Evolutionary conservation across 768 basidiomycete genomes (phyloP).

Genomic region (Strobilomyces dryophilus): DNA sequence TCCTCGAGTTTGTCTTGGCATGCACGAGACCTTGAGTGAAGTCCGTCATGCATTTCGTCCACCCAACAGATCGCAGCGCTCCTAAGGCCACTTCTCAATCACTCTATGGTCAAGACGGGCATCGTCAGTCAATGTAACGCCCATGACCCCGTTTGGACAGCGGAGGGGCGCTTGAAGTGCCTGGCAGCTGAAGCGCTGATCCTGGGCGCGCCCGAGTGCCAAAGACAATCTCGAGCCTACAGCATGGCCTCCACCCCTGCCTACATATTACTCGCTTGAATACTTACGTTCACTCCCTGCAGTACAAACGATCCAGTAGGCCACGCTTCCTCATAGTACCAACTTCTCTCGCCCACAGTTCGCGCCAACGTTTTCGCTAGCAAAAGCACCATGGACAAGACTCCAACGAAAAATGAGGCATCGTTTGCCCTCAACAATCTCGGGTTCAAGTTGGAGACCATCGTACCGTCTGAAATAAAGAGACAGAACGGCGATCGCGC

Average conservation of each 20-base stretch:
- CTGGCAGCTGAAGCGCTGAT: background rate
- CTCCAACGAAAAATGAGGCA: background rate
- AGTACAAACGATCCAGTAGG: background rate
- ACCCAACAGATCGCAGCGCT: too few species aligned
- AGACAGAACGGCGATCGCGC: background rate
- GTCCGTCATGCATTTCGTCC: too few species aligned
- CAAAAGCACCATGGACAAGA: conserved; percentile 2
- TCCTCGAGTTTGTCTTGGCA: too few species aligned
- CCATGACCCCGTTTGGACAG: background rate
- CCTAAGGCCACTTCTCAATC: too few species aligned
- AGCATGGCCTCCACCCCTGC: background rate
- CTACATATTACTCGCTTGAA: background rate
- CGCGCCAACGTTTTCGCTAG: background rate
- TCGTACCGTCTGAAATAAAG: conserved; percentile 14
- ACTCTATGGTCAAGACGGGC: background rate
- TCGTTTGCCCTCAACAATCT: background rate
- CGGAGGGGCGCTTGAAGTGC: background rate
- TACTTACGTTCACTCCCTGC: background rate
- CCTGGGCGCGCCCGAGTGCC: too few species aligned
- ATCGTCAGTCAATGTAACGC: background rate
- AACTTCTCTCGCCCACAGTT: background rate
- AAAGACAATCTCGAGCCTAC: background rate
- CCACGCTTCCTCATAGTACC: background rate
- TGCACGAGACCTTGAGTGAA: too few species aligned
- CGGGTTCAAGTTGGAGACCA: conserved; percentile 7